These are phyloP conservation scores for Lipomyces sp. DNA, from an alignment of 805 yeast species.

Conservation along the genomic window DNA sequence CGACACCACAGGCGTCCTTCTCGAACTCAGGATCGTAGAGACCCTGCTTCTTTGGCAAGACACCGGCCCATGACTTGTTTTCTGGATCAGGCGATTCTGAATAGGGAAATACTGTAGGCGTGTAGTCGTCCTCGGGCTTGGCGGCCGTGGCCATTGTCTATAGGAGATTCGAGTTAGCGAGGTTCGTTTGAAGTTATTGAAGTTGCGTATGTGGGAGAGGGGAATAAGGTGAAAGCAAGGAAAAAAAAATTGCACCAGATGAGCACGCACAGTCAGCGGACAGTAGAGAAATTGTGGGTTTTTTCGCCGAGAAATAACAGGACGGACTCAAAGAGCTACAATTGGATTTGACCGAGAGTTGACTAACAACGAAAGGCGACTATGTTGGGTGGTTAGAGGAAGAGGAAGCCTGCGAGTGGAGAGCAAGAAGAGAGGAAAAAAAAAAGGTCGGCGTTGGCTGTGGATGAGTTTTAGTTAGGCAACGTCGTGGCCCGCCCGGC, in stretches of 20 bases:
- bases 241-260: neutral
- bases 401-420: conserved; percentile 6
- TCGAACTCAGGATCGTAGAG: conserved; percentile 92
- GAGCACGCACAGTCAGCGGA: conserved; percentile 10
- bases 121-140: conserved; percentile 28
- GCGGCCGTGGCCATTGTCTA: conserved; percentile 13
- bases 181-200: conserved; percentile 25
- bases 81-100: conserved; percentile 50
- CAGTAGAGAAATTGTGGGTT: neutral
- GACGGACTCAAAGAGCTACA: neutral
- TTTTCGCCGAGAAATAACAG: neutral
- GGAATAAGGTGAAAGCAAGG: neutral
- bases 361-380: neutral
- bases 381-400: conserved; percentile 1
- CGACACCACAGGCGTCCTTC: conserved; percentile 98
- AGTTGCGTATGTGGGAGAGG: neutral
- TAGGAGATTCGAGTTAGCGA: conserved; percentile 31
- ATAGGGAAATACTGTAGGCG: conserved; percentile 33
- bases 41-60: conserved; percentile 85
- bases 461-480: neutral
- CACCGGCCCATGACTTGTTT: conserved; percentile 89
- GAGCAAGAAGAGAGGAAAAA: conserved; percentile 11
- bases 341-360: neutral
- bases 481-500: neutral
- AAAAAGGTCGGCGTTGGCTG: conserved; percentile 10